Base-by-base conservation (phyloP, 1,284 basidiomycete species). In the Pholiota adiposa region DNA sequence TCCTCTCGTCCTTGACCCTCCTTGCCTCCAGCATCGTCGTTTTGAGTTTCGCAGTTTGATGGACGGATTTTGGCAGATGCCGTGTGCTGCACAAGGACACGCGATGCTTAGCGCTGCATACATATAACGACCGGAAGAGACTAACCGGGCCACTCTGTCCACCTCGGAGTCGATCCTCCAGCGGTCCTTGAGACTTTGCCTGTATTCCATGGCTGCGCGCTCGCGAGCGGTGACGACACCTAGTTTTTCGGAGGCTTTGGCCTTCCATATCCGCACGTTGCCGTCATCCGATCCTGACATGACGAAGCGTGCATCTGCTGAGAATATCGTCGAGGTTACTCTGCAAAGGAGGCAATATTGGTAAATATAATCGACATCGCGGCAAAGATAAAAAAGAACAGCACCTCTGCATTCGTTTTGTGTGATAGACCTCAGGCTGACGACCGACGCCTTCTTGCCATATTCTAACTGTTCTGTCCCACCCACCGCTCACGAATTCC, bases 341-440 rank as follows among this genome's bases (percentile, higher is more conserved):
- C 89, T 90, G 62, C 9, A 18, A 16, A 51, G 9, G 14, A 12
- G 44, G 36, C 41, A 62, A 73, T 74, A 29, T 46, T 14, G 23
- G 73, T 71, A 8, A 76, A 36, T 69, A 69, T 63, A 11, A 63
- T 31, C 29, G 11, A 40, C 29, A 53, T 25, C 21, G 18, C 16
- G 1, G 23, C 38, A n/a, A 18, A 14, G 18, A 27, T 31, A 54
- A 31, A 29, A 31, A 54, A 31, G 23, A 51, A 36, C 41, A 51
- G 33, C 40, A 94, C 91, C 96, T 86, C 75, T 99, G 97, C 97
- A 99, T 99, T 43, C 97, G 92, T 78, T 98, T 98, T 23, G 95
- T 97, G 77, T 99, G 97, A 73, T 99, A 99, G 4, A 96, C 89
- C 72, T 98, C 97, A 19, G 93, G 88, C 2, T 85, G 83, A 58